Conservation (phyloP, 441 rosid species). For the Euphorbia celastroides region DNA sequence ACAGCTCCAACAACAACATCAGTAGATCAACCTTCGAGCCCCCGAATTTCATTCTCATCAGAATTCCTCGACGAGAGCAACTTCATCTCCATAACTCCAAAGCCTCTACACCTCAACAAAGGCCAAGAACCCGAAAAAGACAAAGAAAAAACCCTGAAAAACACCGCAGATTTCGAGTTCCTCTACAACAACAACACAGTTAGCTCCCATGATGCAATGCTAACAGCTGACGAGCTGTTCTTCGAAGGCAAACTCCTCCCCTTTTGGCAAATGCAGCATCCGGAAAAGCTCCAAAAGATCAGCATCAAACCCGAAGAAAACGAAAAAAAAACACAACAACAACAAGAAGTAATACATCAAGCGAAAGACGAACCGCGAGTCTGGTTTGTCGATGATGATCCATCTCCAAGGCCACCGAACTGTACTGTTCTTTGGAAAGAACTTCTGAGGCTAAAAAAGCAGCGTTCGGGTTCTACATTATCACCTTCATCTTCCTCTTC, state of each 20-base stretch:
- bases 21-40: conserved; percentile 42
- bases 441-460: conserved; percentile 69
- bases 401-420: conserved; percentile 94
- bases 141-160: conserved; percentile 36
- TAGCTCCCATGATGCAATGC: conserved; percentile 44
- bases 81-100: conserved; percentile 70
- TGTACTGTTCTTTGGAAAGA: conserved; percentile 95
- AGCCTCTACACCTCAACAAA: too few relatives aligned
- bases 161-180: conserved; percentile 76
- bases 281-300: conserved; percentile 65
- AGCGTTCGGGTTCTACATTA: conserved; percentile 49
- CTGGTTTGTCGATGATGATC: conserved; percentile 88
- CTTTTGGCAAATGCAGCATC: conserved; percentile 63
- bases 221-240: conserved; percentile 79
- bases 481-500: conserved; percentile 63
- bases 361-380: conserved; percentile 38
- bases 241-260: conserved; percentile 83
- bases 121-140: conserved; percentile 32
- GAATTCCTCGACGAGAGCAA: conserved; percentile 67
- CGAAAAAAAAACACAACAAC: conserved; percentile 17
- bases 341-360: neutral
- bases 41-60: conserved; percentile 78
- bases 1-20: conserved; percentile 21
- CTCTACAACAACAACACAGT: conserved; percentile 40
- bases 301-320: conserved; percentile 38